Evolutionary conservation across 2,329 filamentous ascomycete species (phyloP).

Genomic region (Fusarium hainanense): DNA sequence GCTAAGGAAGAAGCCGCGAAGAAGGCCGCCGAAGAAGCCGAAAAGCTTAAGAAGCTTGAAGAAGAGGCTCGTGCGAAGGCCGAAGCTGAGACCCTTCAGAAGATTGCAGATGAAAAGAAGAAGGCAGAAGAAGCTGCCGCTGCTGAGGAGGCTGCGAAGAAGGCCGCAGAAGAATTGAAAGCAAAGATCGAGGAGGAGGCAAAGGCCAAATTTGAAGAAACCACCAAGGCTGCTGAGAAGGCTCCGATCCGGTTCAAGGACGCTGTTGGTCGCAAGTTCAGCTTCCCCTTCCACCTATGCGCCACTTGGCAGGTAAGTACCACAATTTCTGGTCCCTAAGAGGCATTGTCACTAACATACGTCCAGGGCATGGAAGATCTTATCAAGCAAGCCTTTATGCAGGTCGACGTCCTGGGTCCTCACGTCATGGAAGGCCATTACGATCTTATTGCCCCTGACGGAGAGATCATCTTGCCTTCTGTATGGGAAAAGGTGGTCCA

Average conservation of each 20-base stretch:
- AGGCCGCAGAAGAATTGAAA: conserved; percentile 69
- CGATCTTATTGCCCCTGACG: conserved; percentile 81
- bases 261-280: conserved; percentile 90
- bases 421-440: conserved; percentile 84
- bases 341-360: conserved; percentile 38
- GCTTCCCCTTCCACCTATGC: conserved; percentile 88
- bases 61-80: conserved; percentile 55
- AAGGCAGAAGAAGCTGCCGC: conserved; percentile 53
- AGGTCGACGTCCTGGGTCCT: conserved; percentile 79
- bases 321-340: background rate
- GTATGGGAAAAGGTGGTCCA: conserved; percentile 86
- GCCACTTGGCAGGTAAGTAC: conserved; percentile 81
- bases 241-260: conserved; percentile 90
- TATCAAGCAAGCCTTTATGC: conserved; percentile 84
- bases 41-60: conserved; percentile 57
- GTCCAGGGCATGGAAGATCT: conserved; percentile 84
- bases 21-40: conserved; percentile 52
- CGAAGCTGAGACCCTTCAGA: conserved; percentile 50
- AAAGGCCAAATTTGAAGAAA: conserved; percentile 61
- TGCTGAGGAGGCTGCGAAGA: conserved; percentile 64
- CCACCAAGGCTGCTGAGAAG: conserved; percentile 68
- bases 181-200: conserved; percentile 68
- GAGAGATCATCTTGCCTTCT: conserved; percentile 81
- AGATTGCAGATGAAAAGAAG: conserved; percentile 58
- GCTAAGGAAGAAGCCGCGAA: conserved; percentile 56